A percentile compares a stretch with the other conserved stretches of the same genome.
Evolutionary conservation across 345 rosid species (phyloP).

Genomic region (Sonneratia alba): DNA sequence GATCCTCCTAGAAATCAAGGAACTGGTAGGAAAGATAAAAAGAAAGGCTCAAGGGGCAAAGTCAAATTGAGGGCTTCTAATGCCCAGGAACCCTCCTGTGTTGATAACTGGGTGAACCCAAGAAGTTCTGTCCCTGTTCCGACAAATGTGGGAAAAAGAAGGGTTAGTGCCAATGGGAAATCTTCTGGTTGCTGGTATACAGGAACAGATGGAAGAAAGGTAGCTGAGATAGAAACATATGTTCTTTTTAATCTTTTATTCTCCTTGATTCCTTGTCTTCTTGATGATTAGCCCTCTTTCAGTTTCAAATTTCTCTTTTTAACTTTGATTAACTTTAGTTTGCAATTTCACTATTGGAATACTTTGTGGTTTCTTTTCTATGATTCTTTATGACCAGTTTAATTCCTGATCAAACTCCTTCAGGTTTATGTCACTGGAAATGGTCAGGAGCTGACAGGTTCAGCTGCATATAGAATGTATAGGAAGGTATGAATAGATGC

Average conservation of each 20-base stretch:
- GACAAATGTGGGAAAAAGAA: conserved; percentile 72
- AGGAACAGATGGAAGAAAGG: conserved; percentile 74
- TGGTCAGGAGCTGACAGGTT: conserved; percentile 81
- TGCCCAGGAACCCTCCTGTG: conserved; percentile 16
- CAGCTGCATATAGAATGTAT: conserved; percentile 62
- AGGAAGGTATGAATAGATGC: conserved; percentile 37
- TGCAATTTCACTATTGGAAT: neutral
- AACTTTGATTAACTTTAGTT: no score
- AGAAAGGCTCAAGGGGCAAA: conserved; percentile 34
- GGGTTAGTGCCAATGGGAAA: conserved; percentile 53
- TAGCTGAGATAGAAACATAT: conserved; percentile 13
- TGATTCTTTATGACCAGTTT: neutral
- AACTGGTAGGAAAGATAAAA: conserved; percentile 16
- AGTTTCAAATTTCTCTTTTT: no score
- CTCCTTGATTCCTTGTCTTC: neutral
- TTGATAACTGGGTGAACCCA: conserved; percentile 58
- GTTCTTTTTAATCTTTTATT: neutral
- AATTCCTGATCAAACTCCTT: conserved; percentile 3
- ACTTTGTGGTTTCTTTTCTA: neutral
- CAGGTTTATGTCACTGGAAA: conserved; percentile 63
- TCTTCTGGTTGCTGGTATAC: conserved; percentile 76
- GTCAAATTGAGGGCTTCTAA: conserved; percentile 32
- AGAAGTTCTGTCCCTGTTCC: conserved; percentile 35
- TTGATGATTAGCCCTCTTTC: no score
- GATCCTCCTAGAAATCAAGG: conserved; percentile 36